Conservation (phyloP, 1,139 yeast species). For the Meyerozyma elateridarum region DNA sequence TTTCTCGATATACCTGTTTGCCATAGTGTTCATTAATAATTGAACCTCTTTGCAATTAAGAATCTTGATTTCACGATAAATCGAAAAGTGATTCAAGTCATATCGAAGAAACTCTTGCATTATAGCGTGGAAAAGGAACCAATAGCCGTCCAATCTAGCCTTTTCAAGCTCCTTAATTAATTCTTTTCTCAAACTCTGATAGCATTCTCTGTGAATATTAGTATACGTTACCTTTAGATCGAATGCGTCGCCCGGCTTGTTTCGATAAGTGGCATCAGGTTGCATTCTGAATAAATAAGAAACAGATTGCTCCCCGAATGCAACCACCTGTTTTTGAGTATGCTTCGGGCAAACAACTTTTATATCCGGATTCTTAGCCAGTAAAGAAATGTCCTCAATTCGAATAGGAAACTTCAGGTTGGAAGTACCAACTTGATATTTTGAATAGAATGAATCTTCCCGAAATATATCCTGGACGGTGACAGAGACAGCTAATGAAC, state of each 20-base stretch:
- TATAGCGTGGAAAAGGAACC: conserved; percentile 23
- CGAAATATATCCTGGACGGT: conserved; percentile 75
- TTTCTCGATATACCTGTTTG: conserved; percentile 14
- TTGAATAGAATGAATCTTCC: conserved; percentile 51
- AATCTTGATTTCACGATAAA: conserved; percentile 23
- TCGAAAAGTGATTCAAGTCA: conserved; percentile 37
- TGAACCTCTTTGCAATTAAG: conserved; percentile 17
- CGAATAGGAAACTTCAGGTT: conserved; percentile 50
- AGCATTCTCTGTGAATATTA: conserved; percentile 42
- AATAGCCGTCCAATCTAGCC: conserved; percentile 14
- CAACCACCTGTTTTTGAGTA: conserved; percentile 31
- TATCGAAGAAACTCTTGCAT: conserved; percentile 24
- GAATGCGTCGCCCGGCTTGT: conserved; percentile 32
- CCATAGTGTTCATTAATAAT: conserved; percentile 12
- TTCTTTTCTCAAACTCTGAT: conserved; percentile 11
- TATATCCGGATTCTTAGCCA: conserved; percentile 33
- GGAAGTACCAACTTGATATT: conserved; percentile 63
- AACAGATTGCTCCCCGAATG: conserved; percentile 68
- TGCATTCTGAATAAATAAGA: conserved; percentile 53
- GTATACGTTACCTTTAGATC: conserved; percentile 42
- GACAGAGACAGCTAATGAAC: conserved; percentile 56
- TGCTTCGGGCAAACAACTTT: conserved; percentile 25
- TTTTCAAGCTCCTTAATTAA: conserved; percentile 7
- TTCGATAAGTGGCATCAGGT: conserved; percentile 16
- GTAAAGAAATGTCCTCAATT: conserved; percentile 40